Evolutionary conservation across 106 monocot genomes (phyloP).

Genomic region (Dioscorea zingiberensis): DNA sequence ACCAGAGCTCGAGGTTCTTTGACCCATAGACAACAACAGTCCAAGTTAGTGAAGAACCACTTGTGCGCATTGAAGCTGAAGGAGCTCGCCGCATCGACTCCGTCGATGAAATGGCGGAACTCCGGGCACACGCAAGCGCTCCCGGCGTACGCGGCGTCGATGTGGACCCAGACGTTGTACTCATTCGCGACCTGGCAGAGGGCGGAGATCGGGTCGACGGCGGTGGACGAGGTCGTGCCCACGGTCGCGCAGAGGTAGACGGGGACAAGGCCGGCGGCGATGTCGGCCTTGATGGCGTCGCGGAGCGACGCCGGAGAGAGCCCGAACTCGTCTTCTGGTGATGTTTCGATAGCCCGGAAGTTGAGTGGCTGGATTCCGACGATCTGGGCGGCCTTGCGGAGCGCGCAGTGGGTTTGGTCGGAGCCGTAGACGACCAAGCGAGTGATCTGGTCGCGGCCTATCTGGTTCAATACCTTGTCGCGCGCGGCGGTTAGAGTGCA

Average conservation of each 20-base stretch:
- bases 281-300: conserved; percentile 12
- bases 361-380: conserved; percentile 32
- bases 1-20: conserved; percentile 1
- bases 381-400: conserved; percentile 32
- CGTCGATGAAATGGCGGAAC: conserved; percentile 25
- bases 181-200: conserved; percentile 22
- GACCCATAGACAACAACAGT: conserved; percentile 60
- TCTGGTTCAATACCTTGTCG: conserved; percentile 17
- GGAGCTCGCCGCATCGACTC: conserved; percentile 36
- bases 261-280: conserved; percentile 24
- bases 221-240: conserved; percentile 33
- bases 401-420: conserved; percentile 53
- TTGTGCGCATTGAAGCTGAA: conserved; percentile 35
- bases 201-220: conserved; percentile 34
- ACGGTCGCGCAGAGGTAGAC: conserved; percentile 39
- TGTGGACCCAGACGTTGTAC: conserved; percentile 29
- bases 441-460: conserved; percentile 9
- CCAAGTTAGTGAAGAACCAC: conserved; percentile 39
- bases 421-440: conserved; percentile 46
- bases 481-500: conserved; percentile 38
- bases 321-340: conserved; percentile 14
- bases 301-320: conserved; percentile 8
- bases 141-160: conserved; percentile 41
- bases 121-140: conserved; percentile 28
- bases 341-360: conserved; percentile 19